These are phyloP conservation scores for Backusella parvicylindrica DNA, from an alignment of 192 early-diverging fungal species.

Conservation along the genomic window DNA sequence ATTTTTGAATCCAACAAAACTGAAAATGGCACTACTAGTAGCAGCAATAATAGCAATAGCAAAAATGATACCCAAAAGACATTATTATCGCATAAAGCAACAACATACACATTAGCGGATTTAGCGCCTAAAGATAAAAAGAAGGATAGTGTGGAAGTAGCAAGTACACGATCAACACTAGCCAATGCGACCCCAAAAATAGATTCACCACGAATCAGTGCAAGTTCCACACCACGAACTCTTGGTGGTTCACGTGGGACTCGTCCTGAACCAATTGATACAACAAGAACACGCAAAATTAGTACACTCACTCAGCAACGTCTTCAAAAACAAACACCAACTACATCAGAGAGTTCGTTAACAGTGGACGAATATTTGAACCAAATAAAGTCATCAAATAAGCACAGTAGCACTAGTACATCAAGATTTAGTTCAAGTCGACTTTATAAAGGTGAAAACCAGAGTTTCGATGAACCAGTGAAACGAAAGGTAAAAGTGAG, in stretches of 20 bases:
- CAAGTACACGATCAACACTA: background rate
- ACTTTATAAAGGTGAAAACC: background rate
- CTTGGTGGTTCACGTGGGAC: background rate
- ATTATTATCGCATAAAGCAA: background rate
- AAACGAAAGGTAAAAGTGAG: constrained; percentile 13
- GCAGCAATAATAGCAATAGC: background rate
- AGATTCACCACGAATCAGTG: constrained; percentile 6
- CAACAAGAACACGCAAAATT: background rate
- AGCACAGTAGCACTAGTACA: background rate
- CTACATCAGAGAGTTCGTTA: background rate
- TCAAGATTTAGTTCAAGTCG: background rate
- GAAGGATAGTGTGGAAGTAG: background rate
- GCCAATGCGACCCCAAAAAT: constrained; percentile 13
- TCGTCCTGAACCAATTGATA: constrained; percentile 3
- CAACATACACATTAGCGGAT: constrained; percentile 1
- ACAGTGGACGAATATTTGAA: background rate
- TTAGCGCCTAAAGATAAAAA: constrained; percentile 1
- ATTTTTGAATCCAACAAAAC: background rate
- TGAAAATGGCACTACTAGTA: background rate
- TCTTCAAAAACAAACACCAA: background rate
- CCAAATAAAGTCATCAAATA: background rate
- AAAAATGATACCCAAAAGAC: background rate
- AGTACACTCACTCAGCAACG: background rate
- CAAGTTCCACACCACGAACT: constrained; percentile 3
- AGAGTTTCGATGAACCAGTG: background rate